These are phyloP conservation scores for Helminthosporium solani DNA, from an alignment of 2,329 filamentous ascomycete genomes.

Conservation along the genomic window DNA sequence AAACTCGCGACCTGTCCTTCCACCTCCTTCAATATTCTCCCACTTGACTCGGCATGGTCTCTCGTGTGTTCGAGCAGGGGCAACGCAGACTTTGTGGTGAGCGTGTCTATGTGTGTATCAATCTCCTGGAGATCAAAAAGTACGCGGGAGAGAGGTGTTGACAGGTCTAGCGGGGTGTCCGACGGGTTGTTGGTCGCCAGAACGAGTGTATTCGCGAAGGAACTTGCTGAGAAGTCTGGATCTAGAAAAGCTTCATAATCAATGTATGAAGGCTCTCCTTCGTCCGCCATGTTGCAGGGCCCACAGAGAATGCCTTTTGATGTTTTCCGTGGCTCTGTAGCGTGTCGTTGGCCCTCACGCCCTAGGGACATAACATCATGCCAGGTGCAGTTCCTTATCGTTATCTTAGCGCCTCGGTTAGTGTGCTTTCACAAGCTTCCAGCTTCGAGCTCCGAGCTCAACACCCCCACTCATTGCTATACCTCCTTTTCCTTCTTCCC, in stretches of 20 bases:
- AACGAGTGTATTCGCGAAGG: constrained; percentile 87
- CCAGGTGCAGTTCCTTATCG: constrained; percentile 4
- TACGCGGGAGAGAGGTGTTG: constrained; percentile 87
- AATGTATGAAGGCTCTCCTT: constrained; percentile 79
- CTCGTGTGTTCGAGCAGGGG: constrained; percentile 77
- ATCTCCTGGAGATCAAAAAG: constrained; percentile 97
- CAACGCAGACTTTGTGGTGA: constrained; percentile 81
- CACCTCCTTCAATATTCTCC: constrained; percentile 71
- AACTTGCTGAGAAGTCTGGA: constrained; percentile 74
- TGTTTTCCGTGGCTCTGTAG: too few species aligned
- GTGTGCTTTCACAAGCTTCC: constrained; percentile 15
- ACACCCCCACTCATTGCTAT: constrained; percentile 1
- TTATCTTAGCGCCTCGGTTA: constrained; percentile 14
- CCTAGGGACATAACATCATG: background rate
- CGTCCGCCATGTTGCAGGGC: constrained; percentile 35
- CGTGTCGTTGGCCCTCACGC: background rate
- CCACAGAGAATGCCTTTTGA: too few species aligned
- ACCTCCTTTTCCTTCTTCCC: background rate
- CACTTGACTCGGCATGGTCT: constrained; percentile 70
- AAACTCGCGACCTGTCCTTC: constrained; percentile 77
- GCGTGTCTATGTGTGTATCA: constrained; percentile 88
- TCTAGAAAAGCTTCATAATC: constrained; percentile 91
- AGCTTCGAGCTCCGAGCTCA: constrained; percentile 10
- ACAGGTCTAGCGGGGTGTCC: constrained; percentile 87
- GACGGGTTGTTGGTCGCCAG: constrained; percentile 88